phyloP scores from a whole-genome alignment of 257 asterid genomes.

The Przewalskia tangutica region DNA sequence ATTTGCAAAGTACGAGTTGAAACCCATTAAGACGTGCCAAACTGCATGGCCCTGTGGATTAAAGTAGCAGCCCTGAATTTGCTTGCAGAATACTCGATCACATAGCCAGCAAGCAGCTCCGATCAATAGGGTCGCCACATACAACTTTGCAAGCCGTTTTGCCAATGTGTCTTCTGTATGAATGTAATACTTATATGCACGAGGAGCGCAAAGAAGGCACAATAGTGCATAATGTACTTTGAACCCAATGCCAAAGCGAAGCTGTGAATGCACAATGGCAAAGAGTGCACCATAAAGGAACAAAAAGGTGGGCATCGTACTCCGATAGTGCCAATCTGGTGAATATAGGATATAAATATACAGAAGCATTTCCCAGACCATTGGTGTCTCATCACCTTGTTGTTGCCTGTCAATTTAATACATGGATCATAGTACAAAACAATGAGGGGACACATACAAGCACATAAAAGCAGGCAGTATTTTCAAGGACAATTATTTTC shows the following conservation, averaged over 20 bases:
- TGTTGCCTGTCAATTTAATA: constrained; percentile 53
- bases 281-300: constrained; percentile 77
- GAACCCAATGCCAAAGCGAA: constrained; percentile 59
- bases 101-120: constrained; percentile 68
- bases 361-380: constrained; percentile 99
- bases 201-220: constrained; percentile 89
- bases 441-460: neutral
- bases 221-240: constrained; percentile 77
- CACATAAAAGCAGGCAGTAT: neutral
- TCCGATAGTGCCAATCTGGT: constrained; percentile 95
- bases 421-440: neutral
- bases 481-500: neutral
- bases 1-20: constrained; percentile 85
- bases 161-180: constrained; percentile 66
- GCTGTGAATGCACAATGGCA: constrained; percentile 68
- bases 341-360: constrained; percentile 92
- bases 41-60: constrained; percentile 94
- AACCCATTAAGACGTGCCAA: constrained; percentile 86
- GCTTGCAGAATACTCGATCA: constrained; percentile 59
- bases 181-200: constrained; percentile 84
- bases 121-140: constrained; percentile 37
- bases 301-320: constrained; percentile 92
- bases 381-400: constrained; percentile 99
- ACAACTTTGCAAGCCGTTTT: constrained; percentile 69
- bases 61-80: constrained; percentile 37